Evolutionary conservation across 768 basidiomycete genomes (phyloP), one percentile per base, ranked within the genome.

Genomic region (Leccinum olivaceopallidum): DNA sequence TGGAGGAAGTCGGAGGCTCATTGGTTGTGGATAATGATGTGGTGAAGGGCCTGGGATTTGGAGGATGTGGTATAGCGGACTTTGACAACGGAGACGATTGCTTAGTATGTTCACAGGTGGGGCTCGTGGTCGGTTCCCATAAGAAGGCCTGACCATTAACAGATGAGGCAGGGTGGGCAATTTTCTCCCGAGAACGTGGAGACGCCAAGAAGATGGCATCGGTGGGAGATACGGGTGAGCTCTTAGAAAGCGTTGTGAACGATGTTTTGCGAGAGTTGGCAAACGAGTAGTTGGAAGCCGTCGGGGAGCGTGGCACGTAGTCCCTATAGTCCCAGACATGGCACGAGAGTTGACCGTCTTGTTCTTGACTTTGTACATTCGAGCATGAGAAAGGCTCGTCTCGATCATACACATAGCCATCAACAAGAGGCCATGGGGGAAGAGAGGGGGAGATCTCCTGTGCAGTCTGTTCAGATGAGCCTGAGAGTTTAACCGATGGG

Each of bases 401-500:
- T 44, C 59, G 59, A 20, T 14, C 59, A 54, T 62, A 60, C 1
- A 58, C 6, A 28, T 53, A 59, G 18, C 44, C 51, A 9, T 62
- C 64, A 2, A 64, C 49, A 36, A 55, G 47, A 6, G 58, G 59
- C 18, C 69, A 73, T 2, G 69, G 66, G 26, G 71, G 67, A 0
- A 63, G 53, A 0, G 71, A 71, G 0, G 64, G 55, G 0, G 71
- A 54, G 2, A 66, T 49, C 13, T 73, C 73, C 28, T 65, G 71
- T 0, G 69, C 61, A 44, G 65, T 68, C 28, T 70, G 71, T 12
- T 73, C 71, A 0, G 73, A 75, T 24, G 24, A 24, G 24, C 24
- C 24, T 3, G 73, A 71, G 58, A 71, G 65, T 7, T 64, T 75
- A 39, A 69, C 73, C 0, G 73, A 75, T 12, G 71, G 69, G 1